Base-by-base conservation (phyloP, 176 grass and related monocot species). In the Oryza glumipatula region DNA sequence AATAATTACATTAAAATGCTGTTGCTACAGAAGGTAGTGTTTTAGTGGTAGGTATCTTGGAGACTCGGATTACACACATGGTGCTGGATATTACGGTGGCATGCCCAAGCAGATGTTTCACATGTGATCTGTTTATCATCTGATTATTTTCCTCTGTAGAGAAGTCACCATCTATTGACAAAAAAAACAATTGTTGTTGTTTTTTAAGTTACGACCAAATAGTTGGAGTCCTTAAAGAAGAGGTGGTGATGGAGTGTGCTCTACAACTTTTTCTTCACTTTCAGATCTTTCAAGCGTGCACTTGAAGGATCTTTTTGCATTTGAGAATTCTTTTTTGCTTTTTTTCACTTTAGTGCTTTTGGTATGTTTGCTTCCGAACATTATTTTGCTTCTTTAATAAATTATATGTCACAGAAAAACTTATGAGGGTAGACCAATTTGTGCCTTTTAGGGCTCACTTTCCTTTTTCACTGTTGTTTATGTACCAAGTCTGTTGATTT, bases 1-100 rank as follows among this genome's bases (percentile, higher is more conserved):
- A 78, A 72, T 58, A 67, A 72, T 65, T 54, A 45, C 8, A 83
- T 33, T 17, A 83, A 67, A 74, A 86, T 49, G 17, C 9, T 52
- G n/a, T 72, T 82, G 49, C 49, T 33, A 69, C 12, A 9, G 46
- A 65, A 72, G 24, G 24, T 68, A 36, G n/a, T 52, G 72, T 78
- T 77, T 65, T 81, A 36, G 51, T 26, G 63, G 54, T 75, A 21
- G 24, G 16, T 6, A 58, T 58, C 52, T 58, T 21, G 16, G 52
- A 32, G 21, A 65, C 6, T 78, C 17, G 45, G 46, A 33, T 22
- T 78, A 69, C 45, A 32, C 65, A 21, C 1, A 45, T 10, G 56
- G 16, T 49, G 26, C 66, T 49, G 9, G 38, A 39, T 82, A 24
- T 86, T 24, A 71, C 51, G 23, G 43, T 47, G 5, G 54, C 16